phyloP scores from a whole-genome alignment of 257 asterid genomes.

The Solanum virginianum region DNA sequence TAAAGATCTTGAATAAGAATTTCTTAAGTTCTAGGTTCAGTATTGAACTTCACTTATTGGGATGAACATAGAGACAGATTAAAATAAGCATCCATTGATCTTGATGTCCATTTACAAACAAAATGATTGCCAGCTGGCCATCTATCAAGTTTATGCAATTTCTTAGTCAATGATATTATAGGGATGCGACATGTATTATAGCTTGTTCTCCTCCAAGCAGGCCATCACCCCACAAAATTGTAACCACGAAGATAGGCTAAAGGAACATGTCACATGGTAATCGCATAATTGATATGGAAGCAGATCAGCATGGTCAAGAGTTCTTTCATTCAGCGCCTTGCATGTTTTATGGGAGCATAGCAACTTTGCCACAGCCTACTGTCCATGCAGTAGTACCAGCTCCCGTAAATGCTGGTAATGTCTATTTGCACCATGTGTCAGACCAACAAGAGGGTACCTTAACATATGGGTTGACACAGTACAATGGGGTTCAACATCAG shows the following conservation, averaged over 20 bases:
- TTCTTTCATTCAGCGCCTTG: conserved; percentile 50
- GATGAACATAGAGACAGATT: neutral
- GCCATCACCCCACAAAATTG: conserved; percentile 17
- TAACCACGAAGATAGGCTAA: conserved; percentile 49
- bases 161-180: neutral
- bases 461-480: conserved; percentile 40
- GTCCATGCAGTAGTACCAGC: conserved; percentile 30
- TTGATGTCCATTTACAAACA: neutral
- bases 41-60: neutral
- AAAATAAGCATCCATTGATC: neutral
- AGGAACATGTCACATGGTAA: conserved; percentile 40
- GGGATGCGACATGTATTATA: neutral
- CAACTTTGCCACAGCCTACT: conserved; percentile 45
- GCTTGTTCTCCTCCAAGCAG: conserved; percentile 8
- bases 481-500: conserved; percentile 36
- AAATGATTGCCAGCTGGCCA: neutral
- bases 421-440: conserved; percentile 33
- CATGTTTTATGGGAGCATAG: conserved; percentile 39
- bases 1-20: neutral
- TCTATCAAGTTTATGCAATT: neutral
- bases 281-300: conserved; percentile 43
- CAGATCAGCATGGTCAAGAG: conserved; percentile 51
- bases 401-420: conserved; percentile 28
- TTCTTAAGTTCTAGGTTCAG: neutral
- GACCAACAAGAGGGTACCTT: conserved; percentile 49